Evolutionary conservation across 352 stramenopile species (phyloP).

Genomic region (Phytophthora litchii): DNA sequence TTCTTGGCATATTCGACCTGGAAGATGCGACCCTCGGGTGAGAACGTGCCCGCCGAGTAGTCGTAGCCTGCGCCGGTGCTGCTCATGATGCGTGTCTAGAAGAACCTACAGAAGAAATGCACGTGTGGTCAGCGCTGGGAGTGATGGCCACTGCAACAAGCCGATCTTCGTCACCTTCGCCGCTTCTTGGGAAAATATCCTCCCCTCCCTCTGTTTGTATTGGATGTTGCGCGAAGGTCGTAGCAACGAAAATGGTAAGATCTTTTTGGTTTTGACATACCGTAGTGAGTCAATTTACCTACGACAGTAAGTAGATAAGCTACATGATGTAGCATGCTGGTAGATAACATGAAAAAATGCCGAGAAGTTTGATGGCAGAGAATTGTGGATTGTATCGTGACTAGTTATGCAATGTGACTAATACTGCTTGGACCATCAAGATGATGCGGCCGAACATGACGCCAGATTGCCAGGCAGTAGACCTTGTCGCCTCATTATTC

Average conservation of each 20-base stretch:
- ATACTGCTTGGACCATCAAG: background rate
- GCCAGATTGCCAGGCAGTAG: background rate
- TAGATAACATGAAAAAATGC: too few relatives aligned
- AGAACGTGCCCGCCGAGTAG: constrained; percentile 94
- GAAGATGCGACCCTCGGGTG: constrained; percentile 98
- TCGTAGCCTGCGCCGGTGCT: constrained; percentile 89
- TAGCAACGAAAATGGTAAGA: constrained; percentile 5
- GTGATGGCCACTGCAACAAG: background rate
- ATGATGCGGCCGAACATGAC: background rate
- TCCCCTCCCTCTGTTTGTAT: constrained; percentile 14
- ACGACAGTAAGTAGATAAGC: too few relatives aligned
- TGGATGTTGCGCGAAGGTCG: constrained; percentile 21
- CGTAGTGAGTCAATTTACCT: too few relatives aligned
- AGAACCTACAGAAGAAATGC: background rate
- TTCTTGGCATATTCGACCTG: constrained; percentile 99
- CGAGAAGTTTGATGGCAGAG: too few relatives aligned
- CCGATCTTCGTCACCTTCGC: constrained; percentile 30
- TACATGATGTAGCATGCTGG: too few relatives aligned
- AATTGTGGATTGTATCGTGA: too few relatives aligned
- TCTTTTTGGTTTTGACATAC: too few relatives aligned
- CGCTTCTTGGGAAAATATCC: constrained; percentile 30
- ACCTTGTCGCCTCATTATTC: background rate
- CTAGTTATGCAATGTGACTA: too few relatives aligned
- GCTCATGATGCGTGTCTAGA: constrained; percentile 58
- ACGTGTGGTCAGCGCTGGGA: constrained; percentile 2